Percentiles rank a stretch among this genome's conserved stretches.
Evolutionary conservation across 352 stramenopile species (phyloP).

Genomic region (Pythium diclinum): DNA sequence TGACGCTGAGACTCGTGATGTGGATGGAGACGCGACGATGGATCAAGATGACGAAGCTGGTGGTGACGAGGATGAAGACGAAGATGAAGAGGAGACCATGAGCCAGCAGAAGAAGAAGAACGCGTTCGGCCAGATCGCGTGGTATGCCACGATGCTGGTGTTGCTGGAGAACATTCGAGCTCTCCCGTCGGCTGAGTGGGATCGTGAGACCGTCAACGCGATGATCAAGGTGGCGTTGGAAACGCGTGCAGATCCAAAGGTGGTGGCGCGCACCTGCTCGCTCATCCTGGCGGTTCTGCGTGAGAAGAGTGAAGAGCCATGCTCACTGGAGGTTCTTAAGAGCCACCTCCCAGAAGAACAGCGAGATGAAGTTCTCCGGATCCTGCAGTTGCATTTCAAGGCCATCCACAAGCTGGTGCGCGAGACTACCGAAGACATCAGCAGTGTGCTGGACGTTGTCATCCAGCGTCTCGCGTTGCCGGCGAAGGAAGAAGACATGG

Average conservation of each 20-base stretch:
- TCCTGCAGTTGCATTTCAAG: constrained; percentile 14
- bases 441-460: constrained; percentile 8
- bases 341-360: constrained; percentile 10
- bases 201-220: neutral
- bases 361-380: neutral
- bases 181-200: neutral
- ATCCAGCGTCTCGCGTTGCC: constrained; percentile 1
- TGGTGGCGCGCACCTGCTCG: constrained; percentile 5
- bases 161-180: constrained; percentile 7
- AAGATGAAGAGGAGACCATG: neutral
- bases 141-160: constrained; percentile 13
- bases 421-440: constrained; percentile 8
- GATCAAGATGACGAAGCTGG: neutral
- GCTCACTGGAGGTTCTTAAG: constrained; percentile 10
- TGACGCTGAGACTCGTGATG: neutral
- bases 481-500: constrained; percentile 6
- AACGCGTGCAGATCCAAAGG: neutral
- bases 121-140: constrained; percentile 21
- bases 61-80: constrained; percentile 1
- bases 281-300: constrained; percentile 9
- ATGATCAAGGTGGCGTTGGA: neutral
- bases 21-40: constrained; percentile 9
- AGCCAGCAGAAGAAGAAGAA: constrained; percentile 7
- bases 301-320: neutral
- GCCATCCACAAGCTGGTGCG: neutral